phyloP scores from a whole-genome alignment of 495 filamentous ascomycete species.

The Aspergillus kassunensis region DNA sequence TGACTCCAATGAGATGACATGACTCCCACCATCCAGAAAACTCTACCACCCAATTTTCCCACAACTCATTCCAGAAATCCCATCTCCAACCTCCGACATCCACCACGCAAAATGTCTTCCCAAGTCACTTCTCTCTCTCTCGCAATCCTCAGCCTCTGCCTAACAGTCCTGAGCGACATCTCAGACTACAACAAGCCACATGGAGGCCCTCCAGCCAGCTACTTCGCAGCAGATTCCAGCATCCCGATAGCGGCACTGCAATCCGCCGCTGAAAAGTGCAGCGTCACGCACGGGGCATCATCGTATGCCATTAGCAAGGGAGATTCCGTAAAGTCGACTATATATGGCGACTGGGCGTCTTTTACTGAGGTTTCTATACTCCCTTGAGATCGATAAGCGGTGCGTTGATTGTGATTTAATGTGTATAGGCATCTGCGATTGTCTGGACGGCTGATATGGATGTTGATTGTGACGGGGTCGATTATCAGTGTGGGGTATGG shows the following conservation, averaged over 20 bases:
- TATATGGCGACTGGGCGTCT: constrained; percentile 30
- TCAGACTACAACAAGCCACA: constrained; percentile 24
- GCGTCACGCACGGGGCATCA: too few species aligned
- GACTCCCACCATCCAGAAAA: too few species aligned
- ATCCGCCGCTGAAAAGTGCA: constrained; percentile 25
- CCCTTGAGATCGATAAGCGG: background rate
- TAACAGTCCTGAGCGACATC: constrained; percentile 11
- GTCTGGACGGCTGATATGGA: constrained; percentile 39
- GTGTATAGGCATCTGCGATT: constrained; percentile 29
- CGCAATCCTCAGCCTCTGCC: background rate
- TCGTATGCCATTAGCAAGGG: constrained; percentile 9
- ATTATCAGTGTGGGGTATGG: constrained; percentile 29
- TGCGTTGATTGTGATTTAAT: background rate
- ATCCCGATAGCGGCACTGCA: constrained; percentile 28
- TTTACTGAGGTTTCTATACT: constrained; percentile 17
- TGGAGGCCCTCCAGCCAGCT: constrained; percentile 27
- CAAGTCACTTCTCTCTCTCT: too few species aligned
- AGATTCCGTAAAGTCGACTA: constrained; percentile 19
- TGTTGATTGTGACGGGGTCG: constrained; percentile 37
- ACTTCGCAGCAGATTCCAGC: constrained; percentile 24
- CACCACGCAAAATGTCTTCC: too few species aligned
- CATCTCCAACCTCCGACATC: too few species aligned
- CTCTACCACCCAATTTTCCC: too few species aligned
- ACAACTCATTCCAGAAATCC: too few species aligned
- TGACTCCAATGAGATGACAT: too few species aligned